phyloP scores from a whole-genome alignment of 1,284 basidiomycete genomes.

The Kalmanozyma brasiliensis region DNA sequence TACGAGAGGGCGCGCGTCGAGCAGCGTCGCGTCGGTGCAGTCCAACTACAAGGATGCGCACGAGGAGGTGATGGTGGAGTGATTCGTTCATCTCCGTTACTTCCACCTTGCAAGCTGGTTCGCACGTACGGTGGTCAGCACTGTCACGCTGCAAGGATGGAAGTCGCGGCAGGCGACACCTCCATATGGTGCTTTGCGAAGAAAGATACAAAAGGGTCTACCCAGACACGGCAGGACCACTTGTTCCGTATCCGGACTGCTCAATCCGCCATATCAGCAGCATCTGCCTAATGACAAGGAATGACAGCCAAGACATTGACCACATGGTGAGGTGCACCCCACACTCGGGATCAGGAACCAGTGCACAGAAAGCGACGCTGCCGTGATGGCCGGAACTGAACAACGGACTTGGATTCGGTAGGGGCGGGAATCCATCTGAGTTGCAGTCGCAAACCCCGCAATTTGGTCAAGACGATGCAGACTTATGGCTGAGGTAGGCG shows the following conservation, averaged over 20 bases:
- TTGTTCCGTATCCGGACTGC: no score
- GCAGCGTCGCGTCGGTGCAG: slow-evolving; percentile 41
- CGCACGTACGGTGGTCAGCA: no score
- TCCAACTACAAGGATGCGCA: slow-evolving; percentile 48
- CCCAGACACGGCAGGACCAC: background rate
- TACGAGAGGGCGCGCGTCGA: slow-evolving; percentile 14
- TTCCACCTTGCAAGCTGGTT: no score
- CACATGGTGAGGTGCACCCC: no score
- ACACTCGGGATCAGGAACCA: no score
- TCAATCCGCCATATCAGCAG: no score
- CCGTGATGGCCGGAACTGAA: slow-evolving; percentile 1
- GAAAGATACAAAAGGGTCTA: background rate
- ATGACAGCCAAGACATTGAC: background rate
- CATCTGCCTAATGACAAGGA: background rate
- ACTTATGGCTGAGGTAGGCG: no score
- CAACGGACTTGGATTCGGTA: no score
- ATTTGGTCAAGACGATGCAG: no score
- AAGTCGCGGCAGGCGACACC: slow-evolving; percentile 3
- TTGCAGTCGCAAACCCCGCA: no score
- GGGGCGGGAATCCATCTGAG: no score
- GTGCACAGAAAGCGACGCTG: background rate
- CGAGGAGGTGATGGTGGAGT: slow-evolving; percentile 14
- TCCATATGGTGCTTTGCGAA: background rate
- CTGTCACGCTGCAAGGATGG: background rate
- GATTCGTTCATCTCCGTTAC: no score